Evolutionary conservation across 2,329 filamentous ascomycete species (phyloP), one percentile per base, ranked within the genome.

Genomic region (Ophioceras dolichostomum): DNA sequence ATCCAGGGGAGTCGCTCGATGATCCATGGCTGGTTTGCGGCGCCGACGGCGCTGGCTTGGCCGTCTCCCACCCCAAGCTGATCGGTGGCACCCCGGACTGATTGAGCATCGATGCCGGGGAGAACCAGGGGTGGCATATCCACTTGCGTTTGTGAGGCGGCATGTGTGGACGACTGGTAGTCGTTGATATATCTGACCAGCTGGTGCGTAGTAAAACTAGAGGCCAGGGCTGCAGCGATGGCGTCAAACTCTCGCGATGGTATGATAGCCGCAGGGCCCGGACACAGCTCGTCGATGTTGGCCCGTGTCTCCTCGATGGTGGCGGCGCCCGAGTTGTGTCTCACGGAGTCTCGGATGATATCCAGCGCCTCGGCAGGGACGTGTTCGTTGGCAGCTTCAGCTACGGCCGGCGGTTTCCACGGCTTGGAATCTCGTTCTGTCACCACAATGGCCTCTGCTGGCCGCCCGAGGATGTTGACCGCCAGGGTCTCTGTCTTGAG

Each of bases 211-310:
- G 67, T 66, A 47, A 76, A 76, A 7, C 70, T 65, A 0, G 56
- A 43, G 10, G 51, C 33, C 5, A 75, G 53, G 4, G 47, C 43
- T 1, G 53, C 41, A 19, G 57, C 46, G 12, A 76, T 47, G 10
- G 54, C 52, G 4, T 56, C 48, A 37, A 70, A 72, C 6, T 67
- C 58, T 0, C 48, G 52, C 24, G 52, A 46, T 2, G 55, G 47
- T 4, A 75, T 39, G 8, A 58, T 46, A 2, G 41, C 56, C 18
- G 57, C 57, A 5, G 59, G 56, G 1, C 39, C 40, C 1, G 71
- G 72, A 27, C 59, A 59, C 24, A 76, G 47, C 38, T 63, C 62
- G 22, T 73, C 55, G 14, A 77, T 64, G 40, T 70, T 67, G 4
- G 52, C 48, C 34, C 58, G 48, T 2, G 64, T 52, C 30, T 70